Evolutionary conservation across 768 basidiomycete genomes (phyloP).

Genomic region (Termitomyces sp.): DNA sequence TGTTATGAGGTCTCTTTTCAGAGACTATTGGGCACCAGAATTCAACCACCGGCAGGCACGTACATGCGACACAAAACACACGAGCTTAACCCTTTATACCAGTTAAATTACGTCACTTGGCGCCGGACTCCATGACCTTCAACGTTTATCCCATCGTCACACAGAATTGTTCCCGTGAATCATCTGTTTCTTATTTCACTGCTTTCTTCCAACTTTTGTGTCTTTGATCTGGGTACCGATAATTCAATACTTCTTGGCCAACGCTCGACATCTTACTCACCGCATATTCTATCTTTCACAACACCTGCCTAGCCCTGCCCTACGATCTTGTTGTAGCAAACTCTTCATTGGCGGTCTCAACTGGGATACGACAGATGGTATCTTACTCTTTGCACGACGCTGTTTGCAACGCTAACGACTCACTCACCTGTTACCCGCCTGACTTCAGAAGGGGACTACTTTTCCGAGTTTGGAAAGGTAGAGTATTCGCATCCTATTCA

Average conservation of each 20-base stretch:
- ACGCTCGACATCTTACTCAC: conserved; percentile 17
- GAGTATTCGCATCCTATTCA: conserved; percentile 8
- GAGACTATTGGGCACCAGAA: too few species aligned
- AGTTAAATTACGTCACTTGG: too few species aligned
- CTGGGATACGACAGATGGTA: conserved; percentile 92
- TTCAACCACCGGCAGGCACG: too few species aligned
- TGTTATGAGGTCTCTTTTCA: too few species aligned
- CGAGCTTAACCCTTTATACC: too few species aligned
- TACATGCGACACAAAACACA: too few species aligned
- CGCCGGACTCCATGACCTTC: too few species aligned
- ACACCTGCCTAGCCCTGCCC: conserved; percentile 17
- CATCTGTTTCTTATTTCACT: conserved; percentile 8
- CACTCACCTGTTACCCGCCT: too few species aligned
- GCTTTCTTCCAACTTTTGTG: conserved; percentile 11
- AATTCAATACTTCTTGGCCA: conserved; percentile 16
- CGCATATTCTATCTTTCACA: conserved; percentile 21
- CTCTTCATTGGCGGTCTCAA: conserved; percentile 89
- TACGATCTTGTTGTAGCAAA: conserved; percentile 52
- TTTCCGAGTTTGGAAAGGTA: conserved; percentile 77
- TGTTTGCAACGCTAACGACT: too few species aligned
- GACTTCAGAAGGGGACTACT: conserved; percentile 61
- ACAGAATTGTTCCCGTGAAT: conserved; percentile 19
- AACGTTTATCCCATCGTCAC: conserved; percentile 9
- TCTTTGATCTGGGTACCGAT: conserved; percentile 20
- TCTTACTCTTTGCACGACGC: conserved; percentile 25